These are phyloP conservation scores for Boletus vermiculosoides DNA, from an alignment of 768 basidiomycete genomes.

Conservation along the genomic window DNA sequence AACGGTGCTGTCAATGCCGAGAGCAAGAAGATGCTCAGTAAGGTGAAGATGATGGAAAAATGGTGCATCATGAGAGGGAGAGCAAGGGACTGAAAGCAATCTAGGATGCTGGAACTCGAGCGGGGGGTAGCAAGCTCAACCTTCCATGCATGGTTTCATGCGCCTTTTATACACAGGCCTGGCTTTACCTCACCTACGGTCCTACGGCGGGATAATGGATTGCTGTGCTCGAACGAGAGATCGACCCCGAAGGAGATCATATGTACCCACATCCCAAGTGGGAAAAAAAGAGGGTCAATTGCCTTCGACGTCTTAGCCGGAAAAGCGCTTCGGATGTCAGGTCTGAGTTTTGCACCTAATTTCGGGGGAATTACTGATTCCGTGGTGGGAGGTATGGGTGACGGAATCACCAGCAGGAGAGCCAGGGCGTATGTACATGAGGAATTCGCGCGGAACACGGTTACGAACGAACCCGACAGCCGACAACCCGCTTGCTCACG, in stretches of 20 bases:
- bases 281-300: slow-evolving; percentile 25
- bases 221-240: slow-evolving; percentile 24
- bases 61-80: slow-evolving; percentile 17
- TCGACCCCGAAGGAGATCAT: slow-evolving; percentile 33
- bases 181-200: slow-evolving; percentile 33
- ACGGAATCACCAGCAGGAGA: slow-evolving; percentile 20
- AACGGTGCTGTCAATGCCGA: slow-evolving; percentile 41
- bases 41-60: slow-evolving; percentile 29
- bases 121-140: slow-evolving; percentile 3
- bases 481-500: slow-evolving; percentile 6
- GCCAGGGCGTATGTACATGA: slow-evolving; percentile 16
- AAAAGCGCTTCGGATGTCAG: slow-evolving; percentile 14
- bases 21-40: slow-evolving; percentile 44
- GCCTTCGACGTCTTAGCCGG: slow-evolving; percentile 19
- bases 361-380: slow-evolving; percentile 19
- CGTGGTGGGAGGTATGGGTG: slow-evolving; percentile 11
- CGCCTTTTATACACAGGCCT: slow-evolving; percentile 26
- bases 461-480: slow-evolving; percentile 11
- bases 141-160: slow-evolving; percentile 2
- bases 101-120: neutral
- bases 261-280: slow-evolving; percentile 18
- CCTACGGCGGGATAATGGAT: slow-evolving; percentile 20
- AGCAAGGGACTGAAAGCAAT: neutral
- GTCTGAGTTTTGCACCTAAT: neutral
- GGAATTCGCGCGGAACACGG: slow-evolving; percentile 21